Conservation (phyloP, 2,329 filamentous ascomycete genomes). For the Didymella glomerata region DNA sequence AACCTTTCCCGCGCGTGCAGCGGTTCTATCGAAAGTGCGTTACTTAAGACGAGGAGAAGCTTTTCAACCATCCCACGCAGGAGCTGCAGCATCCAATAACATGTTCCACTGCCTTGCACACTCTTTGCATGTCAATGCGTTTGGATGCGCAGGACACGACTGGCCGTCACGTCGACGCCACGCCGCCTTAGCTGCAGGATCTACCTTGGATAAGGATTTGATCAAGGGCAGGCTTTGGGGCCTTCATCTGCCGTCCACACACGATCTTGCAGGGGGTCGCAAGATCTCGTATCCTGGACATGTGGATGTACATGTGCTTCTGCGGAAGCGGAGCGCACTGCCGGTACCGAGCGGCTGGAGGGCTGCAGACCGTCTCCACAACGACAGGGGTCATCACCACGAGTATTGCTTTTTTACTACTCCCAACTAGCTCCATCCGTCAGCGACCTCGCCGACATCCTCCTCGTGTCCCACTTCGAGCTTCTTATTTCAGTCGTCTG, state of each 20-base stretch:
- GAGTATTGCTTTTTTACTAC: slow-evolving; percentile 21
- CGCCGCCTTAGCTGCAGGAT: slow-evolving; percentile 26
- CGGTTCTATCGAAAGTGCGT: slow-evolving; percentile 23
- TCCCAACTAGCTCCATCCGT: slow-evolving; percentile 15
- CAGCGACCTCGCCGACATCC: slow-evolving; percentile 29
- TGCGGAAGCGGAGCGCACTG: slow-evolving; percentile 40
- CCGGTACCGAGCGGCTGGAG: slow-evolving; percentile 33
- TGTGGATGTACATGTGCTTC: slow-evolving; percentile 36
- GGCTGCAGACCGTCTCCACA: slow-evolving; percentile 16
- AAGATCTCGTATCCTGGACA: slow-evolving; percentile 30
- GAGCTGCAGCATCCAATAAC: slow-evolving; percentile 15
- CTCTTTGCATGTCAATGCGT: slow-evolving; percentile 11
- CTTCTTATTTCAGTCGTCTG: slow-evolving; percentile 25
- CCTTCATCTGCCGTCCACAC: slow-evolving; percentile 18
- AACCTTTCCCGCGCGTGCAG: slow-evolving; percentile 15
- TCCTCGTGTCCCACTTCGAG: slow-evolving; percentile 23
- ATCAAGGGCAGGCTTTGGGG: slow-evolving; percentile 13
- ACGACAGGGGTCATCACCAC: slow-evolving; percentile 20
- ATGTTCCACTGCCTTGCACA: slow-evolving; percentile 14
- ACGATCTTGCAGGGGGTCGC: slow-evolving; percentile 24
- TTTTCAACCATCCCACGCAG: slow-evolving; percentile 7
- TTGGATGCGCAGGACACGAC: background rate
- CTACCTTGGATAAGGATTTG: slow-evolving; percentile 17
- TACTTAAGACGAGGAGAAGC: slow-evolving; percentile 18
- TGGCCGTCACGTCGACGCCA: slow-evolving; percentile 16